Conservation (phyloP, 2,329 filamentous ascomycete species). For the Cordyceps cateniannulata region DNA sequence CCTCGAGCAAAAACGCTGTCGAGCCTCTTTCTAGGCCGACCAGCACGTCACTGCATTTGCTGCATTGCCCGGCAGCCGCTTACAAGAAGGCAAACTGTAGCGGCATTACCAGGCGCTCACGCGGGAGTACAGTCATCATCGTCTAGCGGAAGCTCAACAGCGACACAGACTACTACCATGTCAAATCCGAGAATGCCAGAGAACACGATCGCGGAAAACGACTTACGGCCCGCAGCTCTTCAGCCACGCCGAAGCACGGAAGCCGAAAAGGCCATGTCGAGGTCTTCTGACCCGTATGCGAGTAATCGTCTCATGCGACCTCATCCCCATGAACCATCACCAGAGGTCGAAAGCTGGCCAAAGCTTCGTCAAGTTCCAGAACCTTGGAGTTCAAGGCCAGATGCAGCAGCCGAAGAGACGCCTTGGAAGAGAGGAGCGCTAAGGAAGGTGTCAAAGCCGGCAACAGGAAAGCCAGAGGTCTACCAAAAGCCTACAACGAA, state of each 20-base stretch:
- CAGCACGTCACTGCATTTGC: slow-evolving; percentile 25
- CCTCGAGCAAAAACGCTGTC: slow-evolving; percentile 20
- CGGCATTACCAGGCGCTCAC: slow-evolving; percentile 9
- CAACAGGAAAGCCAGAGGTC: background rate
- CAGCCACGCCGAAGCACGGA: slow-evolving; percentile 4
- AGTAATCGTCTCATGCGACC: slow-evolving; percentile 5
- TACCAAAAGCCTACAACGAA: slow-evolving; percentile 1
- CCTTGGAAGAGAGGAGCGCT: slow-evolving; percentile 7
- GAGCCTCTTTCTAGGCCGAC: slow-evolving; percentile 20
- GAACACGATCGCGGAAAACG: background rate
- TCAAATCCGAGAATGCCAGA: background rate
- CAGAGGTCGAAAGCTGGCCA: slow-evolving; percentile 5
- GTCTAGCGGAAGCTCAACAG: slow-evolving; percentile 10
- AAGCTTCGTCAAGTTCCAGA: slow-evolving; percentile 8
- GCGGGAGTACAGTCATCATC: background rate
- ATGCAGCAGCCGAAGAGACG: background rate
- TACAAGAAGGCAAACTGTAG: slow-evolving; percentile 8
- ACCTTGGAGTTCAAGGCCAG: background rate
- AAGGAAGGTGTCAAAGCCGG: slow-evolving; percentile 3
- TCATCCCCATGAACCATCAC: slow-evolving; percentile 10
- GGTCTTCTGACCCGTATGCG: slow-evolving; percentile 4
- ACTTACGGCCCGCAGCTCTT: slow-evolving; percentile 8
- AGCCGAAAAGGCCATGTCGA: background rate
- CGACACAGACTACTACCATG: background rate
- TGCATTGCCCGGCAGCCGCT: slow-evolving; percentile 20